Conservation (phyloP, 495 filamentous ascomycete species). For the Neurospora pannonica region DNA sequence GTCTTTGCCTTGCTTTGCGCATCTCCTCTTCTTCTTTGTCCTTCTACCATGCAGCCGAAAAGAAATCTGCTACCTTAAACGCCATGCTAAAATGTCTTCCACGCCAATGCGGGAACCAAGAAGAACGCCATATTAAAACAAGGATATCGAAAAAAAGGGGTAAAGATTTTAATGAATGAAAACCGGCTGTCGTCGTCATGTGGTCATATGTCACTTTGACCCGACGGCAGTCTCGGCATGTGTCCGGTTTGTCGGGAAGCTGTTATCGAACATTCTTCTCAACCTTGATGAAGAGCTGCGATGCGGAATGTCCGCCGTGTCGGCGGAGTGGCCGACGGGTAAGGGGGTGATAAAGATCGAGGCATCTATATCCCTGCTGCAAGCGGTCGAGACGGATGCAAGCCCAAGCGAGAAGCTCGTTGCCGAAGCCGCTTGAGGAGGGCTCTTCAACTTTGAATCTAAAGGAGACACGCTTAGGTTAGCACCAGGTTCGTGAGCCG, state of each 20-base stretch:
- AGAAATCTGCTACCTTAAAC: not conserved
- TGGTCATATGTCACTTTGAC: not conserved
- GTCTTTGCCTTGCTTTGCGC: not conserved
- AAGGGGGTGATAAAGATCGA: slow-evolving; percentile 55
- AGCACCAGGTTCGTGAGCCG: slow-evolving; percentile 1
- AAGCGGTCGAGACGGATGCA: slow-evolving; percentile 82
- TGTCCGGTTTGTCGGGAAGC: not conserved
- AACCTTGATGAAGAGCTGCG: slow-evolving; percentile 61
- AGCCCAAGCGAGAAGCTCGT: slow-evolving; percentile 70
- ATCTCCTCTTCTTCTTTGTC: not conserved
- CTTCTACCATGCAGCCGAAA: not conserved
- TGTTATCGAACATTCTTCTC: slow-evolving; percentile 24
- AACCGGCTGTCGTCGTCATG: not conserved
- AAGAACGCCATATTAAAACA: not conserved
- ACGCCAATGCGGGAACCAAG: not conserved
- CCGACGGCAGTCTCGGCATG: not conserved
- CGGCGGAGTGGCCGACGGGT: slow-evolving; percentile 9
- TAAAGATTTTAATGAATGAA: not conserved
- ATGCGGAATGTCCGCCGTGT: slow-evolving; percentile 48
- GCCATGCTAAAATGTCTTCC: not conserved
- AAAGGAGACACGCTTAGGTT: slow-evolving; percentile 3
- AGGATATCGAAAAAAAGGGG: not conserved
- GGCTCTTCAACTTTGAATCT: slow-evolving; percentile 82
- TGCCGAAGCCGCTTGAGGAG: slow-evolving; percentile 31
- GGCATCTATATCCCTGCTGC: slow-evolving; percentile 62